phyloP scores from a whole-genome alignment of 2,329 filamentous ascomycete species.

The Botrytis deweyae region DNA sequence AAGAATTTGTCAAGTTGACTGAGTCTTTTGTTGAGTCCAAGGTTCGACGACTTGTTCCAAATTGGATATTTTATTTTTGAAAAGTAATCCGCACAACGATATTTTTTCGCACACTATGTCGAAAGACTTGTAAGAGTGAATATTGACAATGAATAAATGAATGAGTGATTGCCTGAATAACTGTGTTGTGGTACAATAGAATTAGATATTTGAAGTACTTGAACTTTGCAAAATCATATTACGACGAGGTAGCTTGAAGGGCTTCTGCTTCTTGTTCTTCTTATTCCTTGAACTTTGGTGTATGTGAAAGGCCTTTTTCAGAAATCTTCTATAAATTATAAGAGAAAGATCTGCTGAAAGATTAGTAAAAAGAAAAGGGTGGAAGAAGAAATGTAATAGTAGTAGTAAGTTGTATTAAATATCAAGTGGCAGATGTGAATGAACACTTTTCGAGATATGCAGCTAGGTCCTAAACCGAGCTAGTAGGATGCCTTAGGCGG shows the following conservation, averaged over 20 bases:
- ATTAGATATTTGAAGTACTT: slow-evolving; percentile 5
- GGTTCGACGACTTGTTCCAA: not conserved
- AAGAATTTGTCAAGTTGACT: not conserved
- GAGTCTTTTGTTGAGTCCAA: not conserved
- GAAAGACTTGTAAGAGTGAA: slow-evolving; percentile 4
- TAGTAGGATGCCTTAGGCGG: not conserved
- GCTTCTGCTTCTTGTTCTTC: not conserved
- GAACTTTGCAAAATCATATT: not conserved
- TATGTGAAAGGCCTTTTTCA: not conserved
- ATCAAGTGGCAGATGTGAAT: not conserved
- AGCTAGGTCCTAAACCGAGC: not conserved
- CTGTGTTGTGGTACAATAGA: not conserved
- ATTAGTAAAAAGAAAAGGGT: not conserved
- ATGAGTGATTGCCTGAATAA: no score
- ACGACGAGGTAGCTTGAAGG: not conserved
- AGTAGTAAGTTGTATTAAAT: not conserved
- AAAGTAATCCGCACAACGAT: not conserved
- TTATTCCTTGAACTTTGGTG: not conserved
- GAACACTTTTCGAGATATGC: slow-evolving; percentile 6
- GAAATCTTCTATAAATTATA: not conserved
- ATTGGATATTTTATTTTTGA: not conserved
- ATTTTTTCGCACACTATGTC: not conserved
- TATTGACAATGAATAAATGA: not conserved
- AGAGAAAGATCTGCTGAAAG: not conserved
- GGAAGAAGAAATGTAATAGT: not conserved